These are phyloP conservation scores for Cicer bijugum DNA, from an alignment of 306 rosid genomes.

Conservation along the genomic window DNA sequence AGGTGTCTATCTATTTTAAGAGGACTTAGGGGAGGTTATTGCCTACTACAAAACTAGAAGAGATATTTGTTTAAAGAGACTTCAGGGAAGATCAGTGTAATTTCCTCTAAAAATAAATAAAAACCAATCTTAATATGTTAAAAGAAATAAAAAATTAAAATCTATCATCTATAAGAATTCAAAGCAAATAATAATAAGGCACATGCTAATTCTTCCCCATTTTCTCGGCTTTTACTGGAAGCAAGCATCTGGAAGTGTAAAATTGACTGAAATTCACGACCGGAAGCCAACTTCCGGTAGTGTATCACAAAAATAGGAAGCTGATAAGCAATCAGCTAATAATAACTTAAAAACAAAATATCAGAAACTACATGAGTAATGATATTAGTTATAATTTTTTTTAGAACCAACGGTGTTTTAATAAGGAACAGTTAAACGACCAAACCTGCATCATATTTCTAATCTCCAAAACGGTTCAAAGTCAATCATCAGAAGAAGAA, in stretches of 20 bases:
- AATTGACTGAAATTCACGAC: too few relatives aligned
- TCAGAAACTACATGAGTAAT: neutral
- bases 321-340: too few relatives aligned
- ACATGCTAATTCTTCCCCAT: too few relatives aligned
- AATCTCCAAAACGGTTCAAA: neutral
- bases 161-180: neutral
- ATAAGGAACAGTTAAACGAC: neutral
- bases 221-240: too few relatives aligned
- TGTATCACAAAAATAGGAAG: too few relatives aligned
- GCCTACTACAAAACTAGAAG: too few relatives aligned
- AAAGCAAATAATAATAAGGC: neutral
- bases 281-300: too few relatives aligned
- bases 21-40: too few relatives aligned
- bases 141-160: slow-evolving; percentile 1
- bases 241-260: too few relatives aligned
- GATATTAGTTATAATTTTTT: neutral
- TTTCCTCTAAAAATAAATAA: neutral
- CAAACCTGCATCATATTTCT: neutral
- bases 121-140: neutral
- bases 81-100: too few relatives aligned
- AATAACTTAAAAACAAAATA: neutral
- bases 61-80: too few relatives aligned
- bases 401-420: neutral
- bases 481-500: neutral
- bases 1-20: too few relatives aligned